phyloP scores from a whole-genome alignment of 257 asterid species.

The Dorcoceras hygrometricum region DNA sequence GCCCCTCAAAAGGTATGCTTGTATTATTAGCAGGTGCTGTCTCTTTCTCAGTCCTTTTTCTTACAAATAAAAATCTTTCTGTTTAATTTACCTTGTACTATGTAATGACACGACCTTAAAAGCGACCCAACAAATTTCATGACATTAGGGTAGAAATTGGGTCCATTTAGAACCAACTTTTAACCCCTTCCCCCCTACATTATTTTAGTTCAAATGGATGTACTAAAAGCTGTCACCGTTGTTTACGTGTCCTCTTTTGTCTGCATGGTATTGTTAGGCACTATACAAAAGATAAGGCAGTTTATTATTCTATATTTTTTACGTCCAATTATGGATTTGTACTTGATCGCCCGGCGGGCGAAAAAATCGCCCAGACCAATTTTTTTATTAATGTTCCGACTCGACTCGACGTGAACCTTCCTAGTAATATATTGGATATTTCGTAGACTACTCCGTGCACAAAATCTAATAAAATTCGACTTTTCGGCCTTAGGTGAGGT shows the following conservation, averaged over 20 bases:
- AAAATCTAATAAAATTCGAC: no score
- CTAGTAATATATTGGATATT: no score
- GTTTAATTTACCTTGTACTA: constrained; percentile 41
- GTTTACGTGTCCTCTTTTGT: constrained; percentile 22
- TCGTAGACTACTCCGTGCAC: no score
- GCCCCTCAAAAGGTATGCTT: constrained; percentile 65
- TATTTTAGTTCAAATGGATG: constrained; percentile 21
- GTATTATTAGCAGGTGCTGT: not conserved
- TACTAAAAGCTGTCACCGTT: constrained; percentile 34
- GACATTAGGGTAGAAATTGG: constrained; percentile 23
- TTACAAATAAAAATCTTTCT: not conserved
- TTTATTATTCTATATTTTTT: no score
- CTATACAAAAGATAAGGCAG: no score
- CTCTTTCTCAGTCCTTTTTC: constrained; percentile 9
- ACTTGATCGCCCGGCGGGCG: no score
- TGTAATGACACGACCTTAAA: constrained; percentile 39
- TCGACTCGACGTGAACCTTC: no score
- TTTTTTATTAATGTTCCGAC: no score
- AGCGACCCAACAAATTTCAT: constrained; percentile 24
- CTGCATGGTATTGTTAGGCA: not conserved
- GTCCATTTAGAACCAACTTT: constrained; percentile 30
- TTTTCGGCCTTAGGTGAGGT: constrained; percentile 69
- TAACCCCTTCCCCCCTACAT: constrained; percentile 4
- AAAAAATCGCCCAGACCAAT: no score
- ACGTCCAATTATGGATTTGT: no score